phyloP scores from a whole-genome alignment of 148 eudicot genomes.

The Camellia lanceoleosa region DNA sequence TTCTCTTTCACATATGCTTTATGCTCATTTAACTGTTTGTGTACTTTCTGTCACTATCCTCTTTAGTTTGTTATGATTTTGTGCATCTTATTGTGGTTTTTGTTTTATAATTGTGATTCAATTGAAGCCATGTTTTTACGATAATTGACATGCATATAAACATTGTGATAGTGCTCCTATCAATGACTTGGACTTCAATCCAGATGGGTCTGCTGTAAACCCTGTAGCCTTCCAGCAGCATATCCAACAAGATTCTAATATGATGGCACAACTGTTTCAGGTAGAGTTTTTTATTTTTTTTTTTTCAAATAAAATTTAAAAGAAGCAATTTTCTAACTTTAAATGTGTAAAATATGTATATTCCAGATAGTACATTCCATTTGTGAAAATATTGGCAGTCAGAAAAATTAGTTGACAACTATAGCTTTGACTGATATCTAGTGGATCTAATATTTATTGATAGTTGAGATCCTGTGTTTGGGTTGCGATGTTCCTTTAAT shows the following conservation, averaged over 20 bases:
- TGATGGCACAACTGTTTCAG: slow-evolving; percentile 89
- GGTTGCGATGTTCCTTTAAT: background rate
- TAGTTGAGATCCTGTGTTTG: background rate
- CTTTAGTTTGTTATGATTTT: too few relatives aligned
- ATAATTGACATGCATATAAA: slow-evolving; percentile 10
- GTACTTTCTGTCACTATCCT: too few relatives aligned
- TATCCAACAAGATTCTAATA: slow-evolving; percentile 62
- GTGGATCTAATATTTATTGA: background rate
- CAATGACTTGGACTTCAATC: slow-evolving; percentile 52
- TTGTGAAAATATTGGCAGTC: too few relatives aligned
- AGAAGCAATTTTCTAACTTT: too few relatives aligned
- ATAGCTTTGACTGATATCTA: background rate
- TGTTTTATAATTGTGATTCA: background rate
- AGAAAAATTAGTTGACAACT: too few relatives aligned
- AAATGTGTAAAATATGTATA: too few relatives aligned
- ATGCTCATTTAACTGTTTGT: too few relatives aligned
- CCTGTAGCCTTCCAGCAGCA: slow-evolving; percentile 95
- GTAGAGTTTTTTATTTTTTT: slow-evolving; percentile 25
- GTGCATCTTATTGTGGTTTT: too few relatives aligned
- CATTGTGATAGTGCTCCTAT: slow-evolving; percentile 41
- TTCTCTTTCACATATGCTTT: too few relatives aligned
- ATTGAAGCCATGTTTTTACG: background rate
- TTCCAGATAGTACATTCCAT: too few relatives aligned
- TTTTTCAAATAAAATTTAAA: too few relatives aligned
- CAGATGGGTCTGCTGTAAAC: slow-evolving; percentile 96